Base-by-base conservation (phyloP, 805 yeast genomes). In the Saccharomyces jurei region DNA sequence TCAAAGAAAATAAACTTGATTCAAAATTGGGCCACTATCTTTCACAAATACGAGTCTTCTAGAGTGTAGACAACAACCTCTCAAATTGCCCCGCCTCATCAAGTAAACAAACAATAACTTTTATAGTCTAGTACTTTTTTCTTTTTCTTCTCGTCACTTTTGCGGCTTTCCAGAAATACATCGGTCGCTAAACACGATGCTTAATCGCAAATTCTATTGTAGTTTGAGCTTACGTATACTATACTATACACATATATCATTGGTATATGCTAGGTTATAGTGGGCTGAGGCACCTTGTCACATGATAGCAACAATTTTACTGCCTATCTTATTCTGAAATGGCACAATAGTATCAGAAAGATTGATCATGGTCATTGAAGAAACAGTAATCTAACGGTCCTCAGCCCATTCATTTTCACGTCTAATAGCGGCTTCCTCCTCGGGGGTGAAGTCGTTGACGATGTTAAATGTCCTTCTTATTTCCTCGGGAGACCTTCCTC, bases 341-440 rank as follows among this genome's bases (percentile, higher is more conserved):
- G 48, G 27, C 29, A 28, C 22, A 29, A 17, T 32, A 17, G 46
- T 48, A 50, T 41, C 29, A 21, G 31, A 22, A 28, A 44, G 11
- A 41, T 46, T 10, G 31, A n/a, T 10, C 26, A 46, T 13, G 14
- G 22, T 31, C 28, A 44, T 44, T 2, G 22, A 22, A 26, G 27
- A 28, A 8, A 2, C 3, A 6, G 22, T 17, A 36, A 6, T 25
- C 63, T 67, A 85, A 69, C 92, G 86, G 66, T 86, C 92, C 66
- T 86, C 94, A 26, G 95, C 95, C 95, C 95, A 87, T 70, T 87
- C 95, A 65, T 87, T 87, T 70, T 87, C 95, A 71, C 90, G 82
- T 68, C 87, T 83, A 54, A 87, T 87, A 11, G 92, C 92, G 52
- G 89, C 90, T 72, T 87, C 94, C 69, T 87, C 94, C 68, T 87